Evolutionary conservation across 345 rosid genomes (phyloP), one percentile per base, ranked within the genome.

Genomic region (Eucalyptus tenuipes): DNA sequence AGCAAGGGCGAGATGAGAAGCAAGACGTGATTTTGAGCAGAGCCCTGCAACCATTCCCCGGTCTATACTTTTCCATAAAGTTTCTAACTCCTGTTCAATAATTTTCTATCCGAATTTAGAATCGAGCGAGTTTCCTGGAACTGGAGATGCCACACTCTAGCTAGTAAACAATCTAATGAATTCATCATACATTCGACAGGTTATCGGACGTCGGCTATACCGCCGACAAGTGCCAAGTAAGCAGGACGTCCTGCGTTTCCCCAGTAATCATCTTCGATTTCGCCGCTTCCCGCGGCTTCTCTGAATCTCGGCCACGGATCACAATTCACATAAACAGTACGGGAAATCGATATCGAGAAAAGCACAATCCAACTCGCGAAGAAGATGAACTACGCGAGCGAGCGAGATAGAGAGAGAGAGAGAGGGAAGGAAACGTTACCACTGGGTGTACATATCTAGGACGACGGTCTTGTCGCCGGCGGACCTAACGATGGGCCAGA

Each of bases 401-500:
- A 48, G 59, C 6, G 44, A 47, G 57, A 20, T n/a, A 59, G 29
- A 53, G 4, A 22, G 42, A 6, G 49, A 20, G 24, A 20, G 7
- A 12, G 80, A 18, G 8, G 57, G 4, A 20, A 52, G 57, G 25
- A 52, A 3, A 37, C 42, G 31, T 7, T 92, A 97, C 99, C 99
- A 97, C 88, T 97, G 99, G 53, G 99, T 97, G 91, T 96, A 97
- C 99, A 96, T 97, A 88, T 97, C 98, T 66, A 97, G 95, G 90
- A 97, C 98, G 87, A 96, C 97, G 59, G 96, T 90, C 92, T 95
- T 97, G 27, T 94, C 97, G 53, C 95, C 96, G 90, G 97, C 97
- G 87, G 96, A 95, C 87, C 96, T 90, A 50, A 97, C 99, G 52
- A 97, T 92, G 47, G 99, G 98, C 99, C 99, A 97, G 92, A 97